These are phyloP conservation scores for Amanita exitialis DNA, from an alignment of 768 basidiomycete species.

Conservation along the genomic window DNA sequence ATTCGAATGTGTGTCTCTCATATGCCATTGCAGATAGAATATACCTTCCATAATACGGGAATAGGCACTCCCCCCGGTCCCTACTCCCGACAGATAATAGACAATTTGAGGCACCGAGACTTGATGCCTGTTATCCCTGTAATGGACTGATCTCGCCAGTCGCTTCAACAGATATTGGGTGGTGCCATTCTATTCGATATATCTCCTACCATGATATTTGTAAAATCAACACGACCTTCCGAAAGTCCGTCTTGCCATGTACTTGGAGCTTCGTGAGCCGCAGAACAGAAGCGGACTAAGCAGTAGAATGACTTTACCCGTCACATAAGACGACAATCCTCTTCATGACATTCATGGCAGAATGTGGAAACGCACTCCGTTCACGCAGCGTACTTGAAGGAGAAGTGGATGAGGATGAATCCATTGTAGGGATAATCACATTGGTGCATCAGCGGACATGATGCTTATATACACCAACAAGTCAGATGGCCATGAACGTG, in stretches of 20 bases:
- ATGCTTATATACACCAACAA: background rate
- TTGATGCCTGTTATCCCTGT: constrained; percentile 32
- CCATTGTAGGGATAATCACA: background rate
- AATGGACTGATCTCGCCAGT: constrained; percentile 40
- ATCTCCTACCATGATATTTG: constrained; percentile 42
- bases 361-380: background rate
- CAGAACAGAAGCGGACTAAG: background rate
- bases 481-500: background rate
- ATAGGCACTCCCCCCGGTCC: constrained; percentile 45
- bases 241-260: constrained; percentile 66
- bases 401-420: background rate
- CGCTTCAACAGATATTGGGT: constrained; percentile 24
- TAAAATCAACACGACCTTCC: constrained; percentile 35
- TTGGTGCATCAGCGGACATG: background rate
- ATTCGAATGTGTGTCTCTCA: constrained; percentile 3
- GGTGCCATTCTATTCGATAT: background rate
- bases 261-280: constrained; percentile 20
- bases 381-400: background rate
- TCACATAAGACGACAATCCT: constrained; percentile 69
- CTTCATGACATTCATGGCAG: constrained; percentile 40
- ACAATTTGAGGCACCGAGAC: constrained; percentile 49
- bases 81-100: constrained; percentile 55
- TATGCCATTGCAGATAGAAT: background rate
- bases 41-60: constrained; percentile 49
- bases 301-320: constrained; percentile 34